Conservation (phyloP, 78 protist species). For the Emiliania huxleyi region DNA sequence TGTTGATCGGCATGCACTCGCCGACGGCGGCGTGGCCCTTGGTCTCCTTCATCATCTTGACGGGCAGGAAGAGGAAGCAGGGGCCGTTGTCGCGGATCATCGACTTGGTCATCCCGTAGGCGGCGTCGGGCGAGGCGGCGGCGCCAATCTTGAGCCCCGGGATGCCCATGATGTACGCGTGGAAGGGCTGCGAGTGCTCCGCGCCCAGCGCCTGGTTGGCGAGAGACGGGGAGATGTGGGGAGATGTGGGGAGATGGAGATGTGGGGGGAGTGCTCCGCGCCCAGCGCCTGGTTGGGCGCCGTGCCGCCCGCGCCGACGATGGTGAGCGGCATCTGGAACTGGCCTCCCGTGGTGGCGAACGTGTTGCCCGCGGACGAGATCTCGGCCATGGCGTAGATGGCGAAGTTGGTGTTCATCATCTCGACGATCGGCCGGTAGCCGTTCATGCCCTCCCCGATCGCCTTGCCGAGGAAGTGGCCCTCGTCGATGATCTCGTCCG, state of each 20-base stretch:
- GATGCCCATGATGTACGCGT: constrained; percentile 53
- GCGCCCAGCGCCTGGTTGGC: constrained; percentile 46
- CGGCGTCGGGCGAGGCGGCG: constrained; percentile 48
- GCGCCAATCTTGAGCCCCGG: constrained; percentile 43
- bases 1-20: constrained; percentile 24
- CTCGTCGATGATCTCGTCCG: constrained; percentile 52
- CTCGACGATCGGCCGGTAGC: constrained; percentile 51
- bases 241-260: no score
- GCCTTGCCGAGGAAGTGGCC: constrained; percentile 51
- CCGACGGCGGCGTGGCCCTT: not conserved
- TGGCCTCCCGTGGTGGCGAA: constrained; percentile 46
- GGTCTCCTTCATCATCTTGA: constrained; percentile 46
- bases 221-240: no score
- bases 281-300: constrained; percentile 49
- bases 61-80: constrained; percentile 37
- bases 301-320: constrained; percentile 47
- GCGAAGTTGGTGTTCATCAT: constrained; percentile 46
- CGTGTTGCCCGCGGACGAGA: constrained; percentile 37
- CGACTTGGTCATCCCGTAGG: constrained; percentile 44
- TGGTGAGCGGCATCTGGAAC: constrained; percentile 38
- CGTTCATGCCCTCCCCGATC: constrained; percentile 49
- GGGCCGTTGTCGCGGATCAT: constrained; percentile 56
- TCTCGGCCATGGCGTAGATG: constrained; percentile 51
- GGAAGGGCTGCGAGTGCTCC: constrained; percentile 45
- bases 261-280: constrained; percentile 53